A percentile compares a stretch with the other conserved stretches of the same genome.
Conservation (phyloP, 1,139 yeast species). For the Yamadazyma sp. region DNA sequence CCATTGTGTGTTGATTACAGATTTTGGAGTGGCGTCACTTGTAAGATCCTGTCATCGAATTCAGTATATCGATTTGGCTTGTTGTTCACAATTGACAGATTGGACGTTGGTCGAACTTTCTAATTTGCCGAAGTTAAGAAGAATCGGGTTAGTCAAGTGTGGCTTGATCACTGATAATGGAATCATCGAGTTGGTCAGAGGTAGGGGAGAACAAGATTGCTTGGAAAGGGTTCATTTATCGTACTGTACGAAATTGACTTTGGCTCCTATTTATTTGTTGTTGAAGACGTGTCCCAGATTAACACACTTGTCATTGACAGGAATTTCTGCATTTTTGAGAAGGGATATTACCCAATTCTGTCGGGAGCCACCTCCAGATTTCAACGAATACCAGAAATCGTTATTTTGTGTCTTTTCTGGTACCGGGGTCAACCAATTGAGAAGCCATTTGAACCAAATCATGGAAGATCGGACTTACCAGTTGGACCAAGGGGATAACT, state of each 20-base stretch:
- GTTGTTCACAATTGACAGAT: conserved; percentile 89
- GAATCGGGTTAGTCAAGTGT: conserved; percentile 94
- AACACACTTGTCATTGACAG: conserved; percentile 87
- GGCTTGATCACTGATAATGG: conserved; percentile 86
- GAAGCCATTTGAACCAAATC: conserved; percentile 56
- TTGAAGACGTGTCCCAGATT: conserved; percentile 80
- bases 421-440: conserved; percentile 73
- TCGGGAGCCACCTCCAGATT: conserved; percentile 93
- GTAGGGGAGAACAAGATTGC: conserved; percentile 71
- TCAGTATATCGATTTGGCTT: conserved; percentile 92
- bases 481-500: conserved; percentile 35
- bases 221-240: conserved; percentile 91
- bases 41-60: conserved; percentile 81
- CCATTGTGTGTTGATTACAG: conserved; percentile 89
- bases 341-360: conserved; percentile 85
- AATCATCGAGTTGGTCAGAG: conserved; percentile 70
- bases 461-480: conserved; percentile 46
- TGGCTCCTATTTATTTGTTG: conserved; percentile 69
- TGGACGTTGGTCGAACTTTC: conserved; percentile 78
- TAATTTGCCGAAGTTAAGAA: conserved; percentile 72
- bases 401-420: conserved; percentile 95
- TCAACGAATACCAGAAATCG: conserved; percentile 81
- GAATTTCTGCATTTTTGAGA: conserved; percentile 83
- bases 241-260: conserved; percentile 79
- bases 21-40: conserved; percentile 75